phyloP scores from a whole-genome alignment of 176 grass and related monocot genomes.

The Avena insularis region DNA sequence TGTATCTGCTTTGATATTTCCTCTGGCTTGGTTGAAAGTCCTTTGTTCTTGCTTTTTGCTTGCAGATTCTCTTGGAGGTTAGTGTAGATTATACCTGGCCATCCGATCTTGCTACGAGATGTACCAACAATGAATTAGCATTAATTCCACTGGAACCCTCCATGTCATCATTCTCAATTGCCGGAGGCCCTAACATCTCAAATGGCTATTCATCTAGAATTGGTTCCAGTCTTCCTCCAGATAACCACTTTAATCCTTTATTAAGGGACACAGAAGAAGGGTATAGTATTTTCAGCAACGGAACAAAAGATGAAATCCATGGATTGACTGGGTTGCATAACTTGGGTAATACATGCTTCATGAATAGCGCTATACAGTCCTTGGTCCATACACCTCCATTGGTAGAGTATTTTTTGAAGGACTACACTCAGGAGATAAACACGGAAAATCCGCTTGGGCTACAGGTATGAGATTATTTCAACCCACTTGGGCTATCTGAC shows the following conservation, averaged over 20 bases:
- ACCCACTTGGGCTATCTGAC: conserved; percentile 15
- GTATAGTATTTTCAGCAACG: conserved; percentile 63
- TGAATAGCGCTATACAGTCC: conserved; percentile 96
- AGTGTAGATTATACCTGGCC: conserved; percentile 47
- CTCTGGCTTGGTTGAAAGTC: conserved; percentile 36
- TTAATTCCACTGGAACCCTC: conserved; percentile 79
- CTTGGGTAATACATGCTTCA: conserved; percentile 99
- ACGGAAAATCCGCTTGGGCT: conserved; percentile 95
- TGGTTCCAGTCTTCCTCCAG: conserved; percentile 65
- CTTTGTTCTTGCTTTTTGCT: conserved; percentile 33
- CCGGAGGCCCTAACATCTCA: conserved; percentile 78
- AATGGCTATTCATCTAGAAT: conserved; percentile 79
- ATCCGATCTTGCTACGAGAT: conserved; percentile 53
- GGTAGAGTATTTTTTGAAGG: conserved; percentile 87
- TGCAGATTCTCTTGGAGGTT: conserved; percentile 79
- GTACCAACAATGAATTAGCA: conserved; percentile 81
- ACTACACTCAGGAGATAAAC: conserved; percentile 91
- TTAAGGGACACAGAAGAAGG: conserved; percentile 63
- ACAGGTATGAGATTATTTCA: conserved; percentile 62
- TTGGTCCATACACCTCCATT: conserved; percentile 93
- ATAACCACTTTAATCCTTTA: conserved; percentile 64
- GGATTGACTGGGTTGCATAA: conserved; percentile 94
- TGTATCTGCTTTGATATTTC: conserved; percentile 33
- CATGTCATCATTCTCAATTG: conserved; percentile 84
- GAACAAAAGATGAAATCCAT: conserved; percentile 63